Base-by-base conservation (phyloP, 2,329 filamentous ascomycete species). In the Bipolaris zeicola region DNA sequence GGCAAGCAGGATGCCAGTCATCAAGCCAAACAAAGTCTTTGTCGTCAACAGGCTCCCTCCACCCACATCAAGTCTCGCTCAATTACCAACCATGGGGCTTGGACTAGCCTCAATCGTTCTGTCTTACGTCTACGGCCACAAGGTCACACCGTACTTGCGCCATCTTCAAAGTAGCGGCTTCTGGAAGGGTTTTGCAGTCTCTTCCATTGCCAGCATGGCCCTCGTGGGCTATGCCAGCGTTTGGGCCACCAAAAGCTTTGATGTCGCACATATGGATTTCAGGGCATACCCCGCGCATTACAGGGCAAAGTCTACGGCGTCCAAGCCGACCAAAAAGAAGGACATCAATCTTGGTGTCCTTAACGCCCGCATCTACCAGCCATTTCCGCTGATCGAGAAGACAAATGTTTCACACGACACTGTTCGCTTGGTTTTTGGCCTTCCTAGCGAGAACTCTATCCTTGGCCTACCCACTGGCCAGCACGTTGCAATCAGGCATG, bases 361-460 rank as follows among this genome's bases (percentile, higher is more conserved):
- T 7, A 78, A 83, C 38, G 76, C 83, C 0, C 73, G 79, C 20
- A 71, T 74, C 24, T 86, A 81, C 63, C 78, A 81, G 46, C 68
- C 71, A 3, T 76, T 86, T 7, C 78, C 80, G 0, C 71, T 87
- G 13, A 48, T 52, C 43, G 52, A 57, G 7, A 62, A 53, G 39
- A 50, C 55, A 43, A 59, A 66, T 20, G 50, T 65, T 33, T 64
- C 60, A 7, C 55, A 57, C 44, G 56, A 67, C 45, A 67, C 65
- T 0, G 61, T 62, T 33, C 65, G 68, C 14, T 66, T 69, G 36
- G 66, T 68, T 1, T 75, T 75, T 53, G 48, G 50, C 0, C 61
- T 69, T 5, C 73, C 73, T 1, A 59, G 52, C 1, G 34, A 59
- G 6, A 62, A 56, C 7, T 63, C 66, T 5, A 60, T 74, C 4